Percentiles rank a stretch among this genome's conserved stretches.
Conservation (phyloP, 1,284 basidiomycete genomes). For the Mrakiaceae sp. region DNA sequence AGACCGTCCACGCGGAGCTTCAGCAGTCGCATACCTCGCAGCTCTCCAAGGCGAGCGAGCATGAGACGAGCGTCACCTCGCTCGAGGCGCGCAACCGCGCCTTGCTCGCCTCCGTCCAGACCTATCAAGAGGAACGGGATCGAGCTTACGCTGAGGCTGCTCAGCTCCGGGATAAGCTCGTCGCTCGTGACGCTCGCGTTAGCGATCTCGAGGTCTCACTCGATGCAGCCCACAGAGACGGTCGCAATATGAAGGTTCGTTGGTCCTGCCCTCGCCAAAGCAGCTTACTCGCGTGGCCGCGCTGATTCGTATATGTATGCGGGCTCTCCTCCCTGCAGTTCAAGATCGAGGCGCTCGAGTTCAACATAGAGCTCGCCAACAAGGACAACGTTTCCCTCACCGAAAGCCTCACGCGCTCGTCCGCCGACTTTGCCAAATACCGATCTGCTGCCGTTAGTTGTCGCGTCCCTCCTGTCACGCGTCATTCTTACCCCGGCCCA, state of each 20-base stretch:
- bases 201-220: constrained; percentile 32
- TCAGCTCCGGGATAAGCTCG: constrained; percentile 29
- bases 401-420: constrained; percentile 15
- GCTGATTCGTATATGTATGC: not conserved
- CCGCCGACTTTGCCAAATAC: constrained; percentile 18
- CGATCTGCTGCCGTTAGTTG: constrained; percentile 10
- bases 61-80: constrained; percentile 22
- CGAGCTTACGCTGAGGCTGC: constrained; percentile 26
- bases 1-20: constrained; percentile 20
- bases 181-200: constrained; percentile 28
- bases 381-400: constrained; percentile 23
- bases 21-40: constrained; percentile 27
- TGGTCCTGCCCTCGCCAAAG: not conserved
- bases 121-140: constrained; percentile 27
- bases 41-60: not conserved
- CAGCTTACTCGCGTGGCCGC: too few relatives aligned
- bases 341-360: constrained; percentile 29
- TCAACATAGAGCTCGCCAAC: constrained; percentile 18
- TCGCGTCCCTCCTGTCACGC: not conserved
- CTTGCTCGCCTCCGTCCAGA: constrained; percentile 29
- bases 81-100: constrained; percentile 30
- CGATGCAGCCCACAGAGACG: constrained; percentile 22
- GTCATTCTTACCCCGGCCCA: not conserved
- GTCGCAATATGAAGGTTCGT: constrained; percentile 12
- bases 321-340: constrained; percentile 19